phyloP scores from a whole-genome alignment of 306 rosid genomes.

The Rosa lucieae region DNA sequence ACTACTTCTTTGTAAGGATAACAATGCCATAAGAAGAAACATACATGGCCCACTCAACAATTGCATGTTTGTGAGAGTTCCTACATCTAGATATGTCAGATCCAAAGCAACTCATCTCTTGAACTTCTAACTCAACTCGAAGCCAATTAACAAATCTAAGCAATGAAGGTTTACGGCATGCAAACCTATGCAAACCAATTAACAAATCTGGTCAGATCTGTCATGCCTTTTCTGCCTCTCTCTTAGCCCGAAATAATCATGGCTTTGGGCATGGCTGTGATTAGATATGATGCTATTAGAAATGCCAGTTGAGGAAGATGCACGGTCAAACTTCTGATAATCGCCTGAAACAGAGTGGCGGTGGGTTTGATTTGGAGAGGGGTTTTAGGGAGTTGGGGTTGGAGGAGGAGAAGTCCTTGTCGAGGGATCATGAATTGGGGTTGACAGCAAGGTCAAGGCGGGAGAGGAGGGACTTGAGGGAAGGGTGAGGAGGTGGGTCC shows the following conservation, averaged over 20 bases:
- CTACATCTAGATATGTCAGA: conserved; percentile 72
- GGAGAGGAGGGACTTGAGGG: too few species aligned
- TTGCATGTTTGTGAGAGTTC: conserved; percentile 57
- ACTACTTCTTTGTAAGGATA: conserved; percentile 69
- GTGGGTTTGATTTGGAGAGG: conserved; percentile 5
- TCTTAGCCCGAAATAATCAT: conserved; percentile 42
- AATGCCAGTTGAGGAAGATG: conserved; percentile 56
- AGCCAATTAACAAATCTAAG: conserved; percentile 61
- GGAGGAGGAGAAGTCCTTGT: too few species aligned
- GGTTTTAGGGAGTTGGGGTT: too few species aligned
- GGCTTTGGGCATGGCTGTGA: conserved; percentile 34
- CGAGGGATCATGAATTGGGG: too few species aligned
- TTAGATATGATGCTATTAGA: conserved; percentile 59
- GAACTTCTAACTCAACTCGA: too few species aligned
- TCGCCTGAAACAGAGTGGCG: conserved; percentile 43
- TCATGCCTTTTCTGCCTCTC: conserved; percentile 36
- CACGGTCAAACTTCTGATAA: conserved; percentile 48
- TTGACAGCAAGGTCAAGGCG: too few species aligned
- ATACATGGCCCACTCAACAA: conserved; percentile 80
- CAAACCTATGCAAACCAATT: conserved; percentile 56
- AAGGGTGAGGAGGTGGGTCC: too few species aligned
- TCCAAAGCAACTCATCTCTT: conserved; percentile 38
- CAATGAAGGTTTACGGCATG: conserved; percentile 60
- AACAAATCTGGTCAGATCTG: too few species aligned
- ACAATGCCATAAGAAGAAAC: conserved; percentile 80